Evolutionary conservation across 352 stramenopile genomes (phyloP).

Genomic region (Pythium scleroteichum): DNA sequence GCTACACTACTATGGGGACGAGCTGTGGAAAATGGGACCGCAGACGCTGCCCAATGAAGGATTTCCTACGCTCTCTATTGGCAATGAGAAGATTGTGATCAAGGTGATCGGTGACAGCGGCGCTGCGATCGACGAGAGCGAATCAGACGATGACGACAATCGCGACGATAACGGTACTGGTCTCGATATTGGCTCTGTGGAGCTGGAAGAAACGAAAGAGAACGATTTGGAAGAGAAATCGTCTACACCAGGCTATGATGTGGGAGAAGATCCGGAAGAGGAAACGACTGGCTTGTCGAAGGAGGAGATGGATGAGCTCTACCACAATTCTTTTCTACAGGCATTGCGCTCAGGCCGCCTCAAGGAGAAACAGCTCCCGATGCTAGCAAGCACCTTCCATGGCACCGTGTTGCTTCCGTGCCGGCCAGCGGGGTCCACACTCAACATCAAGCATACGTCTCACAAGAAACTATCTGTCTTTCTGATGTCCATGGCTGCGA

Average conservation of each 20-base stretch:
- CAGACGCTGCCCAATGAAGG: slow-evolving; percentile 67
- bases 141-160: slow-evolving; percentile 3
- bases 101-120: slow-evolving; percentile 17
- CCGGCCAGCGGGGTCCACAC: slow-evolving; percentile 46
- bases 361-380: slow-evolving; percentile 77
- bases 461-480: slow-evolving; percentile 86
- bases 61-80: slow-evolving; percentile 39
- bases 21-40: slow-evolving; percentile 74
- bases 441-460: slow-evolving; percentile 79
- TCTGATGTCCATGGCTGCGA: slow-evolving; percentile 56
- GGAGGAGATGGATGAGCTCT: slow-evolving; percentile 76
- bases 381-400: slow-evolving; percentile 80
- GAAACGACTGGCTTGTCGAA: slow-evolving; percentile 33
- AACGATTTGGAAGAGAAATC: slow-evolving; percentile 44
- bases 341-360: slow-evolving; percentile 49
- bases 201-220: slow-evolving; percentile 11
- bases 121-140: slow-evolving; percentile 12
- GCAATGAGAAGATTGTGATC: slow-evolving; percentile 15
- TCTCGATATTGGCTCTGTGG: slow-evolving; percentile 39
- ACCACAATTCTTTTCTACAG: slow-evolving; percentile 64
- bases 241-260: neutral
- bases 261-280: slow-evolving; percentile 7
- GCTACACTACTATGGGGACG: slow-evolving; percentile 71
- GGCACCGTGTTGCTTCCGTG: slow-evolving; percentile 62
- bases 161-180: slow-evolving; percentile 22